Evolutionary conservation across 257 asterid genomes (phyloP).

Genomic region (Solanum chmielewskii): DNA sequence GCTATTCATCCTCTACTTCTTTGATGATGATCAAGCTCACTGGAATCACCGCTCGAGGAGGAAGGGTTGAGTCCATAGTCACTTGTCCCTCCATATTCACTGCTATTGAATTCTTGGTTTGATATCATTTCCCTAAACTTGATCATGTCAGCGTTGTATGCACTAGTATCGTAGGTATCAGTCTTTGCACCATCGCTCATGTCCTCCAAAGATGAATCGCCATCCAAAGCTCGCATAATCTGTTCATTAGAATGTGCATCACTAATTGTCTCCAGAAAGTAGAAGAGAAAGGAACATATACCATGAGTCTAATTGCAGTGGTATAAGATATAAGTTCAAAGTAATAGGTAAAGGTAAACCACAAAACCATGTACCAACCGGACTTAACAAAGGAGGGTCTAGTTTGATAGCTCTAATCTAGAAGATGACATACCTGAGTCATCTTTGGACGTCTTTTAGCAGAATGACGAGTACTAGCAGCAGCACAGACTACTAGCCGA

Average conservation of each 20-base stretch:
- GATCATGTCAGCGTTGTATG: constrained; percentile 77
- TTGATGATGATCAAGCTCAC: constrained; percentile 2
- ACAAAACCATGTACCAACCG: neutral
- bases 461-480: constrained; percentile 78
- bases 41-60: constrained; percentile 30
- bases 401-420: neutral
- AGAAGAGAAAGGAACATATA: neutral
- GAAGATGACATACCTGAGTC: constrained; percentile 51
- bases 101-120: constrained; percentile 34
- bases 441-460: constrained; percentile 87
- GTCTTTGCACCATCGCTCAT: constrained; percentile 43
- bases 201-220: constrained; percentile 72
- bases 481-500: constrained; percentile 56
- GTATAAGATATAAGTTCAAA: neutral
- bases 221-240: constrained; percentile 72
- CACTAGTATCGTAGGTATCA: constrained; percentile 49
- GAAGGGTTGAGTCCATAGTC: constrained; percentile 51
- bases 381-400: neutral
- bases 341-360: neutral
- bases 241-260: constrained; percentile 3
- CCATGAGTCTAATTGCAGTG: neutral
- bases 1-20: neutral
- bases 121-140: constrained; percentile 76
- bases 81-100: constrained; percentile 55
- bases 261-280: neutral